Conservation (phyloP, 176 grass and related monocot genomes). For the Carex scoparia region DNA sequence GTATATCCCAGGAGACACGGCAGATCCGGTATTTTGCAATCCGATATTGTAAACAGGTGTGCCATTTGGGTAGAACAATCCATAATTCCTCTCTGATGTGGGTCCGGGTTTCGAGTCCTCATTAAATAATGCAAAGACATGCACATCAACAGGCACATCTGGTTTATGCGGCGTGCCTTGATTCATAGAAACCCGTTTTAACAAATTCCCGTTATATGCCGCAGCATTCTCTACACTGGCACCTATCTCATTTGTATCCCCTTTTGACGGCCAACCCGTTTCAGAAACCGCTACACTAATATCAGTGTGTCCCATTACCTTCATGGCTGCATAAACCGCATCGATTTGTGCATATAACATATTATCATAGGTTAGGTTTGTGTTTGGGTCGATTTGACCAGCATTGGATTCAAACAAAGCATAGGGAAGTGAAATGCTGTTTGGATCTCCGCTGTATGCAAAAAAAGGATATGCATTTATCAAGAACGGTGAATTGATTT, state of each 20-base stretch:
- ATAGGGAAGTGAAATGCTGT: conserved; percentile 57
- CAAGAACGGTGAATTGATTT: conserved; percentile 50
- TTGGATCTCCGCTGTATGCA: conserved; percentile 52
- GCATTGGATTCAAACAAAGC: conserved; percentile 77
- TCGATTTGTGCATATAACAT: conserved; percentile 93
- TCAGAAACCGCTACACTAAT: conserved; percentile 58
- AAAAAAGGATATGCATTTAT: conserved; percentile 83
- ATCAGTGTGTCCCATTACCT: conserved; percentile 64
- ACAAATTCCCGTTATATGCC: conserved; percentile 71
- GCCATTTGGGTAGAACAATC: conserved; percentile 58
- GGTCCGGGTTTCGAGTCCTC: conserved; percentile 64
- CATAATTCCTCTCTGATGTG: conserved; percentile 76
- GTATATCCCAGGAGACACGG: conserved; percentile 14
- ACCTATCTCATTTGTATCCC: conserved; percentile 62
- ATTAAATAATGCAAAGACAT: conserved; percentile 85
- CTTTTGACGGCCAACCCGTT: conserved; percentile 84
- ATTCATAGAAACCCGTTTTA: conserved; percentile 56
- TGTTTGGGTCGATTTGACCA: conserved; percentile 42
- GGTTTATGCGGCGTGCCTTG: conserved; percentile 77
- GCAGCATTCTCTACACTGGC: conserved; percentile 66
- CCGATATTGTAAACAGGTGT: conserved; percentile 55
- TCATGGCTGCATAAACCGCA: conserved; percentile 87
- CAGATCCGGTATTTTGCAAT: not conserved
- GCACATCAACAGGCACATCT: conserved; percentile 67
- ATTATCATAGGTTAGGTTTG: conserved; percentile 66